Conservation (phyloP, 2,329 filamentous ascomycete genomes). For the Fusarium fujikuroi region DNA sequence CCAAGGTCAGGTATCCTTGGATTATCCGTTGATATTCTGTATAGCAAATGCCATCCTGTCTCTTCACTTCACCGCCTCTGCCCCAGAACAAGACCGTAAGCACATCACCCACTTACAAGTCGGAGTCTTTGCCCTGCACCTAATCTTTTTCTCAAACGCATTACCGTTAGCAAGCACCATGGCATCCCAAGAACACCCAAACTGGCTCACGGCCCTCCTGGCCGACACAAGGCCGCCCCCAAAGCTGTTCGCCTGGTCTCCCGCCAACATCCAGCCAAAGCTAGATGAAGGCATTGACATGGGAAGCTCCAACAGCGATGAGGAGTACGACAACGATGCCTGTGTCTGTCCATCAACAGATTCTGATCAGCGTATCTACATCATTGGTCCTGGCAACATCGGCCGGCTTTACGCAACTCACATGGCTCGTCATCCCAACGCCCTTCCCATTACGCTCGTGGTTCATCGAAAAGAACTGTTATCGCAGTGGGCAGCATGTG, state of each 20-base stretch:
- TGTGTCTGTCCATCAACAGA: not conserved
- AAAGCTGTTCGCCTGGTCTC: conserved; percentile 10
- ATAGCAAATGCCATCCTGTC: too few relatives aligned
- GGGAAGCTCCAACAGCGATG: not conserved
- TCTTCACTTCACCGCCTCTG: not conserved
- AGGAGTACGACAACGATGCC: accelerated
- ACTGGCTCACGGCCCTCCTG: not conserved
- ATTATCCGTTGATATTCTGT: too few relatives aligned
- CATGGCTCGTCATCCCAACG: not conserved
- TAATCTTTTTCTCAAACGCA: too few relatives aligned
- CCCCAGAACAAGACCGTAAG: too few relatives aligned
- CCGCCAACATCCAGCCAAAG: not conserved
- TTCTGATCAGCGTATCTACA: not conserved
- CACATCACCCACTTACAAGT: not conserved
- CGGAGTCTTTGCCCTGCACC: too few relatives aligned
- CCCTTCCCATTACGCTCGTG: not conserved
- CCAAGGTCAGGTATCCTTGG: not conserved
- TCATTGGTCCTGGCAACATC: conserved; percentile 14
- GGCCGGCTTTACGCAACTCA: conserved; percentile 3
- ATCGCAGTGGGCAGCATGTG: not conserved
- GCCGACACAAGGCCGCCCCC: not conserved
- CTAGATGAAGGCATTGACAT: not conserved
- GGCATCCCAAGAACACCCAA: not conserved
- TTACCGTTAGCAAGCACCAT: not conserved
- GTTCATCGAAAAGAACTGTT: conserved; percentile 7